Percentiles rank a stretch among this genome's conserved stretches.
phyloP scores from a whole-genome alignment of 1,284 basidiomycete species.

The Trichosporon coremiiforme region DNA sequence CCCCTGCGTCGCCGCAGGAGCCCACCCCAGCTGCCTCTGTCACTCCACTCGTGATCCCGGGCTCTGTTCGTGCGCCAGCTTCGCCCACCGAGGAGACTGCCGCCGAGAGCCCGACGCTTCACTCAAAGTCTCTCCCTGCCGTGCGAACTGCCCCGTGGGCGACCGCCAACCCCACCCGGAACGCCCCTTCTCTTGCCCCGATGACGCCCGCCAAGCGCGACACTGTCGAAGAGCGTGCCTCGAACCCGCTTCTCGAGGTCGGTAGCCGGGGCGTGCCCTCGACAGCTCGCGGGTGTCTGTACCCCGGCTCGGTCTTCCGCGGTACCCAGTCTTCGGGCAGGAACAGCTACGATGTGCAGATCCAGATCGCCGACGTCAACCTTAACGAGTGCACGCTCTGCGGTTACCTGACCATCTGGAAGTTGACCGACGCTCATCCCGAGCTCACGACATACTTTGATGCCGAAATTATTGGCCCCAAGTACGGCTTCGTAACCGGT shows the following conservation, averaged over 20 bases:
- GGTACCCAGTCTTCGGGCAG: slow-evolving; percentile 81
- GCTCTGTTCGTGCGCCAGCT: not conserved
- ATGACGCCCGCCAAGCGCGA: slow-evolving; percentile 14
- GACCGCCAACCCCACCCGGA: slow-evolving; percentile 22
- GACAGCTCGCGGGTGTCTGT: slow-evolving; percentile 75
- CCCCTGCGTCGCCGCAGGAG: slow-evolving; percentile 19
- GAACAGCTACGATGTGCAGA: slow-evolving; percentile 80
- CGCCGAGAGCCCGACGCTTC: slow-evolving; percentile 13
- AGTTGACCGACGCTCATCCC: slow-evolving; percentile 85
- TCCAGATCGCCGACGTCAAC: slow-evolving; percentile 79
- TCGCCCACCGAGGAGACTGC: not conserved
- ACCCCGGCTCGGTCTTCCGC: slow-evolving; percentile 73
- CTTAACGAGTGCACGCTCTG: slow-evolving; percentile 75
- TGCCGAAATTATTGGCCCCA: slow-evolving; percentile 82
- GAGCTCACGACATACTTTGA: slow-evolving; percentile 91
- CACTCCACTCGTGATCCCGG: slow-evolving; percentile 11
- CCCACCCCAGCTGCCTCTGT: slow-evolving; percentile 9
- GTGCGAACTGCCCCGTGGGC: slow-evolving; percentile 41
- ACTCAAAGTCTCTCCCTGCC: slow-evolving; percentile 41
- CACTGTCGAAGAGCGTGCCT: slow-evolving; percentile 34
- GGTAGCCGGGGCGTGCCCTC: slow-evolving; percentile 71
- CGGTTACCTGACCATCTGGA: slow-evolving; percentile 84
- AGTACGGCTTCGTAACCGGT: slow-evolving; percentile 82
- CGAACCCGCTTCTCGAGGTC: slow-evolving; percentile 70
- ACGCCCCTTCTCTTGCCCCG: not conserved